Percentiles rank a stretch among this genome's conserved stretches.
phyloP scores from a whole-genome alignment of 192 early-diverging fungal genomes.

The Umbelopsis sp. region DNA sequence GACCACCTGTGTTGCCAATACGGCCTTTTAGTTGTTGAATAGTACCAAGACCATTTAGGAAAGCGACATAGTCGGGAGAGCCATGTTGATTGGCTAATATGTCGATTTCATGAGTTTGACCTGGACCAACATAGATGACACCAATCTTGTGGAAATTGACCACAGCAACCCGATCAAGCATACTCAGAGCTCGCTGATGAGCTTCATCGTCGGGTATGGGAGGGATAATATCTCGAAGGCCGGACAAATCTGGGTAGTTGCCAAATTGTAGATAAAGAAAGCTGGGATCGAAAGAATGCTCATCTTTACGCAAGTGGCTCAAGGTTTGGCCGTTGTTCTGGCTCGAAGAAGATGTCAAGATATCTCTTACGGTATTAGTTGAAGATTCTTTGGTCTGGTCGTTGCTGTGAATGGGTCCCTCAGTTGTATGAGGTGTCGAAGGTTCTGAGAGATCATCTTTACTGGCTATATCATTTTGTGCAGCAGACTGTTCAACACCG shows the following conservation, averaged over 20 bases:
- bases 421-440: no score
- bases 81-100: slow-evolving; percentile 90
- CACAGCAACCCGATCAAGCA: slow-evolving; percentile 86
- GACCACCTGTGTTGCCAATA: slow-evolving; percentile 77
- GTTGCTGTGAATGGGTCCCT: no score
- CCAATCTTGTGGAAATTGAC: slow-evolving; percentile 97
- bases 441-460: no score
- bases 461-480: background rate
- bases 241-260: slow-evolving; percentile 72
- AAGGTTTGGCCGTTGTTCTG: background rate
- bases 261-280: slow-evolving; percentile 70
- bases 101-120: slow-evolving; percentile 81
- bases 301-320: slow-evolving; percentile 36
- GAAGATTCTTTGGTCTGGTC: no score
- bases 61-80: slow-evolving; percentile 84
- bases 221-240: slow-evolving; percentile 36
- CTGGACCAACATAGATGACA: slow-evolving; percentile 87
- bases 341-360: background rate
- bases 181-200: slow-evolving; percentile 72
- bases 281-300: slow-evolving; percentile 55
- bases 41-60: slow-evolving; percentile 80
- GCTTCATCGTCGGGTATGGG: slow-evolving; percentile 78
- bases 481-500: background rate
- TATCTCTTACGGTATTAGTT: background rate
- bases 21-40: slow-evolving; percentile 64